Evolutionary conservation across 148 eudicot species (phyloP).

Genomic region (Chenopodium album): DNA sequence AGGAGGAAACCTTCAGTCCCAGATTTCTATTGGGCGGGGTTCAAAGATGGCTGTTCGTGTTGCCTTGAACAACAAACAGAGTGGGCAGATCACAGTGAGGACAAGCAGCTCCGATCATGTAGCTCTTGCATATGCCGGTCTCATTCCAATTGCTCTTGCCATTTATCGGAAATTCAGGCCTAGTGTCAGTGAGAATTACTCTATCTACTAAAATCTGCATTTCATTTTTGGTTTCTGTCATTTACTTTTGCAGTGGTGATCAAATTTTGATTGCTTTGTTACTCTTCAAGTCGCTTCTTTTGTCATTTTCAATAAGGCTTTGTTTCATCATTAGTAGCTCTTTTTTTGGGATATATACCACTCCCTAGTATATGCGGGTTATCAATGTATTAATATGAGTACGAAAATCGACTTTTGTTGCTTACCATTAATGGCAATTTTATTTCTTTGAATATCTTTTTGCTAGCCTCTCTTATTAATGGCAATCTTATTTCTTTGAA

Average conservation of each 20-base stretch:
- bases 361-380: slow-evolving; percentile 5
- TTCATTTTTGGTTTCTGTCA: slow-evolving; percentile 20
- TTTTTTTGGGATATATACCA: slow-evolving; percentile 17
- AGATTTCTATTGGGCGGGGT: slow-evolving; percentile 65
- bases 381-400: slow-evolving; percentile 21
- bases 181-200: slow-evolving; percentile 54
- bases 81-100: slow-evolving; percentile 80
- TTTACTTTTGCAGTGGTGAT: slow-evolving; percentile 1
- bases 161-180: slow-evolving; percentile 70
- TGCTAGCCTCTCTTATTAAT: no score
- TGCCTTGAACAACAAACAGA: slow-evolving; percentile 85
- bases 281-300: not conserved
- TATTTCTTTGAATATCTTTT: not conserved
- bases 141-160: slow-evolving; percentile 60
- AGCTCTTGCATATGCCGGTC: slow-evolving; percentile 64
- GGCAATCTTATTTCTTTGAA: not conserved
- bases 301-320: slow-evolving; percentile 23
- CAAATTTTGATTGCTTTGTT: slow-evolving; percentile 2
- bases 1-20: slow-evolving; percentile 63
- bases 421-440: not conserved
- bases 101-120: slow-evolving; percentile 91
- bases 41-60: slow-evolving; percentile 81
- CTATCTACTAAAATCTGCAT: slow-evolving; percentile 46
- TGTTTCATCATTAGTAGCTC: slow-evolving; percentile 1
- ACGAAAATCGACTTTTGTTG: not conserved